Evolutionary conservation across 179 eudicot species (phyloP), one percentile per base, ranked within the genome.

Genomic region (Silene vulgaris): DNA sequence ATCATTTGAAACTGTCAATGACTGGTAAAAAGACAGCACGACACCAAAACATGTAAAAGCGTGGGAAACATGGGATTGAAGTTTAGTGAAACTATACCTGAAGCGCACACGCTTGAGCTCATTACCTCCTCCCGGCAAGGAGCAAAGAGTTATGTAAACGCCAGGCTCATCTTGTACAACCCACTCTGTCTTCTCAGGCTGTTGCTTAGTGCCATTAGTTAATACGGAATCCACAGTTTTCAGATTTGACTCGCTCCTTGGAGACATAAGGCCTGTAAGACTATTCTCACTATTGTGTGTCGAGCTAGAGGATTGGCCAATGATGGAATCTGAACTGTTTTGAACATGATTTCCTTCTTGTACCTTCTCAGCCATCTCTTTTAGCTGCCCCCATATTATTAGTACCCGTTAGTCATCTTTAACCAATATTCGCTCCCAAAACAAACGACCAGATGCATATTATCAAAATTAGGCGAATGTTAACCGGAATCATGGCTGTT

Each of bases 51-150:
- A 52, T 52, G 57, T 52, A 52, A 52, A 11, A 52, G 4, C 17
- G 11, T 52, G 57, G 57, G 57, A 52, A 78, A 23, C 32, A 67
- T 65, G 59, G 14, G 62, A 16, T 7, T 12, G 72, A 54, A 12
- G 56, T 13, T 75, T 8, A 50, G 29, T 32, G 56, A 75, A 60
- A 61, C 59, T 73, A 29, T 92, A 95, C 99, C 99, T 95, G 97
- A 95, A 95, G 69, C 97, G 93, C 82, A 95, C 97, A 59, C 97
- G 89, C 85, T 80, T 89, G 65, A 95, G 96, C 82, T 92, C 99
- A 76, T 86, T 85, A 52, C 75, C 84, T n/a, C 95, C 97, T 23
- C 89, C 90, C 8, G 90, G 88, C 77, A 87, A 86, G 76, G 96
- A 80, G 77, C 81, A 77, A 71, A 95, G 92, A 75, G 97, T 92